phyloP scores from a whole-genome alignment of 805 yeast species.

The Lachancea dasiensis region DNA sequence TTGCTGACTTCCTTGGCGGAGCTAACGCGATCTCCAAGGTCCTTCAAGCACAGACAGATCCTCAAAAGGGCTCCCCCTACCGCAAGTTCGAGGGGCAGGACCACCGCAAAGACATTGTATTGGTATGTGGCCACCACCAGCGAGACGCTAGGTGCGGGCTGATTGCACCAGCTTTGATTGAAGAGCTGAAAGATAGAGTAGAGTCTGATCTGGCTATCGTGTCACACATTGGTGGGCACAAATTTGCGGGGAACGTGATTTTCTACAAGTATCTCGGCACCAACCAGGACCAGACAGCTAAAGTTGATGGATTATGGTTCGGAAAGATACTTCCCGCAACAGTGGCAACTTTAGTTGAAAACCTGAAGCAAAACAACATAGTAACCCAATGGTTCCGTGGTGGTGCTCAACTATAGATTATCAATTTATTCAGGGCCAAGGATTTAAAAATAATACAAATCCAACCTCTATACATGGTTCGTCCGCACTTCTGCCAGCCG shows the following conservation, averaged over 20 bases:
- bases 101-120: conserved; percentile 13
- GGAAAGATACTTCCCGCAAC: conserved; percentile 63
- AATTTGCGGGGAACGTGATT: conserved; percentile 74
- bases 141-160: conserved; percentile 27
- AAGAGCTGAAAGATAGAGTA: conserved; percentile 10
- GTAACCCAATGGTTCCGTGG: conserved; percentile 58
- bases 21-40: conserved; percentile 10
- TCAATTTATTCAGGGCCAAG: too few relatives aligned
- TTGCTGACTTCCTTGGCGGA: conserved; percentile 16
- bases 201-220: conserved; percentile 44
- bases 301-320: conserved; percentile 54
- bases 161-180: conserved; percentile 17
- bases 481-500: conserved; percentile 27
- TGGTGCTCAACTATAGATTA: conserved; percentile 7
- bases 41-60: conserved; percentile 3
- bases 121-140: conserved; percentile 26
- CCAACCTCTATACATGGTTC: conserved; percentile 18
- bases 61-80: background rate
- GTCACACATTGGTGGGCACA: conserved; percentile 84
- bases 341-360: conserved; percentile 63
- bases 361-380: conserved; percentile 43
- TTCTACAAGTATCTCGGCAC: conserved; percentile 41
- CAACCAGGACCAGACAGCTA: conserved; percentile 3
- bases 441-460: too few relatives aligned
- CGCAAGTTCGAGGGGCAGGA: conserved; percentile 9